phyloP scores from a whole-genome alignment of 2,329 filamentous ascomycete species.

The Talaromyces islandicus region DNA sequence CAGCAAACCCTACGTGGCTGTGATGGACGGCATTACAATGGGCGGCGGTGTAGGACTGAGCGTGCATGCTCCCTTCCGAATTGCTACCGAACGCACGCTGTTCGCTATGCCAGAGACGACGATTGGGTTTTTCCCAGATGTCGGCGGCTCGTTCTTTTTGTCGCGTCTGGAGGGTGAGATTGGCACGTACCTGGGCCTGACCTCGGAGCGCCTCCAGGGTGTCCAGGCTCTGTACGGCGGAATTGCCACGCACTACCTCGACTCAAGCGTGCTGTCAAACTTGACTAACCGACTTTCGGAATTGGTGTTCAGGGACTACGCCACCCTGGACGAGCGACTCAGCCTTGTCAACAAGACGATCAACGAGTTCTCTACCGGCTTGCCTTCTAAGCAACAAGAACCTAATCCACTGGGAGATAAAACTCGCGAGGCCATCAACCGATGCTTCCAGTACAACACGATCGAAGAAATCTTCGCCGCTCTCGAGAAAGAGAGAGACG shows the following conservation, averaged over 20 bases:
- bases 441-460: conserved; percentile 64
- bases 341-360: conserved; percentile 77
- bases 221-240: conserved; percentile 85
- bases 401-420: conserved; percentile 62
- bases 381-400: conserved; percentile 59
- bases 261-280: conserved; percentile 77
- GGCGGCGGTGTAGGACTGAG: conserved; percentile 92
- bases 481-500: conserved; percentile 49
- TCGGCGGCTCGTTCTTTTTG: conserved; percentile 93
- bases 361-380: conserved; percentile 80
- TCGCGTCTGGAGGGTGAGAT: conserved; percentile 79
- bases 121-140: conserved; percentile 98
- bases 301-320: conserved; percentile 77
- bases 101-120: conserved; percentile 99
- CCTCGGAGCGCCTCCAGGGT: conserved; percentile 75
- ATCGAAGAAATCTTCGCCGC: conserved; percentile 66
- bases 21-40: conserved; percentile 99
- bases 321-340: conserved; percentile 57
- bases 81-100: conserved; percentile 89
- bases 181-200: conserved; percentile 89
- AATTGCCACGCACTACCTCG: conserved; percentile 90
- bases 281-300: conserved; percentile 84
- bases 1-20: conserved; percentile 82
- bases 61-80: conserved; percentile 90
- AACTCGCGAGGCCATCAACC: conserved; percentile 75